Base-by-base conservation (phyloP, 2,329 filamentous ascomycete species). In the Fusarium sp. region DNA sequence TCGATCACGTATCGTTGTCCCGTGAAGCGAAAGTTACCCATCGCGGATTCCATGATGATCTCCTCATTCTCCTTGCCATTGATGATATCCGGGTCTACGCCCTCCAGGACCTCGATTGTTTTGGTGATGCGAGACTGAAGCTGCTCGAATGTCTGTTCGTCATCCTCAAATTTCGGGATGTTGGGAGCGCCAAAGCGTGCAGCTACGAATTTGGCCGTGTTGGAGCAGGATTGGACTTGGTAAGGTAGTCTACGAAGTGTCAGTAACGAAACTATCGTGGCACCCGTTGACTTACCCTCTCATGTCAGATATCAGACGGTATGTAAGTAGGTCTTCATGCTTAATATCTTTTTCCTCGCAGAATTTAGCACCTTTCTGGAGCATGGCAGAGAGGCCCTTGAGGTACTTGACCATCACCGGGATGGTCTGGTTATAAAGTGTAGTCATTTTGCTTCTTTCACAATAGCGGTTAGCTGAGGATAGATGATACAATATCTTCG, bases 1-100 rank as follows among this genome's bases (percentile, higher is more conserved):
- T 75, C 72, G 32, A 75, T 71, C 13, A 85, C 67, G 68, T 86
- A 88, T 2, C 75, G 71, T 55, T 78, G 67, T 0, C 77, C 82
- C 4, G 59, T 69, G 50, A 75, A 76, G 25, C 55, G 56, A 17
- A 73, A 76, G 45, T 65, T 70, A 11, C 74, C 75, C 62, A 67
- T 58, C 40, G 58, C 71, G 14, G 68, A 60, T 59, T 65, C 68
- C 67, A 73, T 68, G 48, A 74, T 35, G 27, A 76, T 46, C 51
- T 76, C 67, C 37, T 66, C 56, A 9, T 65, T 48, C 17, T 70
- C 71, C 20, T 74, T 72, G 19, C 64, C 61, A 44, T 72, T 61
- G 32, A 77, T 69, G 30, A 57, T 35, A 1, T 59, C 51, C 6
- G 68, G 63, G 44, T 75, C 71, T 14, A 72, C 72, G 3, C 54